Conservation (phyloP, 108 stramenopile genomes). For the Nannochloropsis granulata region DNA sequence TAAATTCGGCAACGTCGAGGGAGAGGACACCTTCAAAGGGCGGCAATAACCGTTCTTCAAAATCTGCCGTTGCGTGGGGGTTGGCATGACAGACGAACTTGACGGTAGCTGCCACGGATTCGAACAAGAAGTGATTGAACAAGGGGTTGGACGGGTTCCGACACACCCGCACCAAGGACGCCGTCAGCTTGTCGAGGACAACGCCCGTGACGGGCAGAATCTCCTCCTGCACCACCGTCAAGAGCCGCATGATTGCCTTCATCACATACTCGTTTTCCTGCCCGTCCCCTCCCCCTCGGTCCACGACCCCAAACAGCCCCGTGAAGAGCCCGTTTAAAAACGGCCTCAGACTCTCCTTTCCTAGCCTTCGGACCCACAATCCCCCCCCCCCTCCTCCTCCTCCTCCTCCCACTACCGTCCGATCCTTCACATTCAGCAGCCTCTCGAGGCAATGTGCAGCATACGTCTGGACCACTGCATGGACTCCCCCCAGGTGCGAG, state of each 20-base stretch:
- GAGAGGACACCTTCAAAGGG: constrained; percentile 69
- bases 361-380: constrained; percentile 39
- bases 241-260: constrained; percentile 85
- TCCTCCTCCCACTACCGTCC: neutral
- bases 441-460: constrained; percentile 79
- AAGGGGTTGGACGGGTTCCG: constrained; percentile 88
- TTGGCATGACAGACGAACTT: constrained; percentile 45
- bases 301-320: constrained; percentile 70
- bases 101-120: constrained; percentile 82
- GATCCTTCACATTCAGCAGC: constrained; percentile 47
- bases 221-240: constrained; percentile 56
- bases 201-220: constrained; percentile 61
- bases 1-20: constrained; percentile 76
- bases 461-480: constrained; percentile 88
- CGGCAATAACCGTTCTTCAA: constrained; percentile 76
- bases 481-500: neutral
- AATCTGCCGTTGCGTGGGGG: constrained; percentile 38
- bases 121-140: constrained; percentile 94
- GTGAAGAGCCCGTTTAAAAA: constrained; percentile 61
- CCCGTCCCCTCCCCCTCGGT: constrained; percentile 42
- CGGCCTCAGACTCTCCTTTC: constrained; percentile 52
- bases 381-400: neutral
- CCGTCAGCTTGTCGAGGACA: constrained; percentile 63
- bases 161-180: constrained; percentile 59
- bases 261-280: constrained; percentile 93